phyloP scores from a whole-genome alignment of 306 rosid species.

The Cyamopsis tetragonoloba region DNA sequence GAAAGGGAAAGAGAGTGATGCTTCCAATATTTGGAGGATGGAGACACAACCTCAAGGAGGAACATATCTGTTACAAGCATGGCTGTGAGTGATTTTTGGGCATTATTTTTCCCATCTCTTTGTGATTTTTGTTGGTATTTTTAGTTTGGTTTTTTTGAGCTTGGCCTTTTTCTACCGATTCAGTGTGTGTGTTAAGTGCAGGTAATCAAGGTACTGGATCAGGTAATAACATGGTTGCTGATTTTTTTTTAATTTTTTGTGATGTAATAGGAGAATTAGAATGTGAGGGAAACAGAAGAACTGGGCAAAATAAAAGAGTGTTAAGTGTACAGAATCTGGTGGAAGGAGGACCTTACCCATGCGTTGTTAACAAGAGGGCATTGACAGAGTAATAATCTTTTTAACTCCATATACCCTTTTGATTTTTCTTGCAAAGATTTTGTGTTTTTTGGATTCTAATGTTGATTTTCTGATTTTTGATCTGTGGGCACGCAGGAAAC shows the following conservation, averaged over 20 bases:
- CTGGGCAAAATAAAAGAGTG: conserved; percentile 70
- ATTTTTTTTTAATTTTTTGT: not conserved
- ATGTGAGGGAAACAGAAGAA: conserved; percentile 41
- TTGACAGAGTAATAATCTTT: conserved; percentile 57
- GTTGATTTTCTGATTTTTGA: conserved; percentile 3
- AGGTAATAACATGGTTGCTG: conserved; percentile 5
- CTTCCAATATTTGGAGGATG: too few relatives aligned
- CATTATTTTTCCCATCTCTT: too few relatives aligned
- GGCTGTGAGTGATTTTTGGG: too few relatives aligned
- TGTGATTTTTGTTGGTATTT: too few relatives aligned
- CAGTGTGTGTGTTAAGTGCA: too few relatives aligned
- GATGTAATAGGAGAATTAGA: conserved; percentile 45
- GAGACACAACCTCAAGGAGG: too few relatives aligned
- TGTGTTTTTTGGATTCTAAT: not conserved
- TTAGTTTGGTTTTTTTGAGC: too few relatives aligned
- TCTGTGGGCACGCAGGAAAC: conserved; percentile 42
- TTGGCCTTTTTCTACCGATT: too few relatives aligned
- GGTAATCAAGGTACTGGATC: too few relatives aligned
- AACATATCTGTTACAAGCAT: too few relatives aligned
- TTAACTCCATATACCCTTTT: not conserved
- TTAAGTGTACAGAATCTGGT: conserved; percentile 56
- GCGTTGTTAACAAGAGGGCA: conserved; percentile 82
- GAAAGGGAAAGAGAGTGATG: too few relatives aligned
- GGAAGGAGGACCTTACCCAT: conserved; percentile 58
- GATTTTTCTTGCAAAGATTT: not conserved